A percentile compares a stretch with the other conserved stretches of the same genome.
These are phyloP conservation scores for Didymella arachidicola DNA, from an alignment of 2,329 filamentous ascomycete genomes.

Conservation along the genomic window DNA sequence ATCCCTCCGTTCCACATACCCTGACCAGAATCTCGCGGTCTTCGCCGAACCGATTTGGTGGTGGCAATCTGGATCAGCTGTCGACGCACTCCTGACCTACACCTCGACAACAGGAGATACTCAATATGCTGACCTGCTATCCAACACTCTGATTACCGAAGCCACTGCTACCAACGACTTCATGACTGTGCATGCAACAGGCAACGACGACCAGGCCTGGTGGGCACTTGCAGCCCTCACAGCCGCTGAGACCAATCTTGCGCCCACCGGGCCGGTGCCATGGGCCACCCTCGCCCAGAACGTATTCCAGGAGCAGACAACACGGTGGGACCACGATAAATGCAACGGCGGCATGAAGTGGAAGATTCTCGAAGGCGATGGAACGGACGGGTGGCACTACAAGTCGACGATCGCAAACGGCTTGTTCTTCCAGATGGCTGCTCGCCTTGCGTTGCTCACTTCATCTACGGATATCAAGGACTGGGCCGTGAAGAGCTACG, in stretches of 20 bases:
- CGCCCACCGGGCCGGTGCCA: slow-evolving; percentile 56
- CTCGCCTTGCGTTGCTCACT: slow-evolving; percentile 72
- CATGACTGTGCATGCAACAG: slow-evolving; percentile 53
- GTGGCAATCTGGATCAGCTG: slow-evolving; percentile 42
- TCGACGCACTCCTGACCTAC: slow-evolving; percentile 50
- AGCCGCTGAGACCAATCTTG: slow-evolving; percentile 71
- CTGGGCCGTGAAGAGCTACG: slow-evolving; percentile 71
- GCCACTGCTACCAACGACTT: slow-evolving; percentile 44
- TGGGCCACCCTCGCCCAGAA: slow-evolving; percentile 73
- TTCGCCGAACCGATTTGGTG: slow-evolving; percentile 38
- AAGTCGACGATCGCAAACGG: slow-evolving; percentile 83
- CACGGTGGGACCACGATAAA: slow-evolving; percentile 70
- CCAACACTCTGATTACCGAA: slow-evolving; percentile 36
- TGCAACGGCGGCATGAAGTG: slow-evolving; percentile 73
- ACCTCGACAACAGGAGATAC: slow-evolving; percentile 52
- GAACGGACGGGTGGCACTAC: slow-evolving; percentile 73
- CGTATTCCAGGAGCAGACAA: slow-evolving; percentile 73
- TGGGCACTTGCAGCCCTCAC: slow-evolving; percentile 73
- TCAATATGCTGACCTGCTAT: slow-evolving; percentile 49
- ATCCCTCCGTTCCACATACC: slow-evolving; percentile 29
- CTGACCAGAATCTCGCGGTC: slow-evolving; percentile 29
- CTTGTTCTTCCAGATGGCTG: slow-evolving; percentile 79
- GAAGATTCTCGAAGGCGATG: slow-evolving; percentile 78
- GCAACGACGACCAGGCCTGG: slow-evolving; percentile 78
- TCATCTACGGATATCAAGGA: slow-evolving; percentile 60